These are phyloP conservation scores for Marchantia paleacea DNA, from an alignment of 225 moss, liverwort and hornwort species.

Conservation along the genomic window DNA sequence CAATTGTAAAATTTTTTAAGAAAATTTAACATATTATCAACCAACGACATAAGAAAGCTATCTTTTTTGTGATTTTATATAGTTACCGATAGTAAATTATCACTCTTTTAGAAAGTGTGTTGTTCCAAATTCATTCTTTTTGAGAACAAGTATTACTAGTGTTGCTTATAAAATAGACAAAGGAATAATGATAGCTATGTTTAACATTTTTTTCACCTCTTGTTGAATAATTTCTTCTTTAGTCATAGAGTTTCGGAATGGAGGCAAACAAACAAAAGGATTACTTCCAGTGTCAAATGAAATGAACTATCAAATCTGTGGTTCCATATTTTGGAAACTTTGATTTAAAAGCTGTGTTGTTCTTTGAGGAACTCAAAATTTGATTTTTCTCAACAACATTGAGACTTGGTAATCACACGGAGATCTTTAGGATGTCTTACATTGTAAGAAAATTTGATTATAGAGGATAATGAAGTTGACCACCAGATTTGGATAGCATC, in stretches of 20 bases:
- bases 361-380: too few species aligned
- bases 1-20: not conserved
- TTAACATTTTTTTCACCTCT: not conserved
- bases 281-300: not conserved
- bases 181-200: not conserved
- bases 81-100: not conserved
- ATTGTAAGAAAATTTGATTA: too few species aligned
- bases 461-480: too few species aligned
- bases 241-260: not conserved
- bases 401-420: too few species aligned
- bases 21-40: not conserved
- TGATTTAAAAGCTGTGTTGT: too few species aligned
- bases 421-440: too few species aligned
- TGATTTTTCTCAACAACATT: too few species aligned
- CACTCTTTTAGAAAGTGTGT: not conserved
- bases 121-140: not conserved
- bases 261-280: not conserved
- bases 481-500: too few species aligned
- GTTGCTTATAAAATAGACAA: not conserved
- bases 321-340: not conserved
- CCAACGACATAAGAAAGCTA: not conserved
- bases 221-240: not conserved
- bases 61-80: not conserved
- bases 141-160: not conserved
- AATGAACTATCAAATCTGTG: not conserved